phyloP scores from a whole-genome alignment of 345 rosid species.

The Hibiscus tridactylites region DNA sequence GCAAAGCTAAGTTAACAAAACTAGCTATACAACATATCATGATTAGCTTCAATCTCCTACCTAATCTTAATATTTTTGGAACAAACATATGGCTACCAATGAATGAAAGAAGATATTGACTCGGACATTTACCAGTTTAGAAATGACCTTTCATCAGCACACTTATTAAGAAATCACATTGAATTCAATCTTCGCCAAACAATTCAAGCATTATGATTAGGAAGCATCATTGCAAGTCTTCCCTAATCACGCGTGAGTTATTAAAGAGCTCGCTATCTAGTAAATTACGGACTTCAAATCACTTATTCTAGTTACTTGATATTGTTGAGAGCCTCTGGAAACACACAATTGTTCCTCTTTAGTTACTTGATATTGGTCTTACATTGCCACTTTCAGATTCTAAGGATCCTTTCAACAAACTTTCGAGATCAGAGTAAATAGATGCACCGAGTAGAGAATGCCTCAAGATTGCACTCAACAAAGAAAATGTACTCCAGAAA shows the following conservation, averaged over 20 bases:
- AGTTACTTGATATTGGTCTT: not conserved
- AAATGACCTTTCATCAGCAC: not conserved
- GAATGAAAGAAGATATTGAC: not conserved
- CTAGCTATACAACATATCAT: too few species aligned
- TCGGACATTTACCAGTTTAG: not conserved
- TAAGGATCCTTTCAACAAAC: not conserved
- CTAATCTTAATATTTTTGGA: not conserved
- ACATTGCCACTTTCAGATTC: not conserved
- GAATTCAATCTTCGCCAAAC: not conserved
- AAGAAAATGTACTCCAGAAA: not conserved
- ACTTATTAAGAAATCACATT: not conserved
- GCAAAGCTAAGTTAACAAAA: not conserved
- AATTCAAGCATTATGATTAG: not conserved
- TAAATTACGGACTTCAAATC: not conserved
- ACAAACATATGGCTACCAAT: not conserved
- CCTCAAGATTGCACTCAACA: not conserved
- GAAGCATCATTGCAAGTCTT: not conserved
- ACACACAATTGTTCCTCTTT: not conserved
- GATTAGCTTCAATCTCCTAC: not conserved
- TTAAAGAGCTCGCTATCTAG: not conserved
- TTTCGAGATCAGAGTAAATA: not conserved
- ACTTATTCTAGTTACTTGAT: not conserved
- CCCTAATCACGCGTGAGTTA: not conserved
- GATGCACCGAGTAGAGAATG: not conserved
- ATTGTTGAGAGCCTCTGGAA: not conserved